phyloP scores from a whole-genome alignment of 495 filamentous ascomycete species.

The Glutinoglossum americanum region DNA sequence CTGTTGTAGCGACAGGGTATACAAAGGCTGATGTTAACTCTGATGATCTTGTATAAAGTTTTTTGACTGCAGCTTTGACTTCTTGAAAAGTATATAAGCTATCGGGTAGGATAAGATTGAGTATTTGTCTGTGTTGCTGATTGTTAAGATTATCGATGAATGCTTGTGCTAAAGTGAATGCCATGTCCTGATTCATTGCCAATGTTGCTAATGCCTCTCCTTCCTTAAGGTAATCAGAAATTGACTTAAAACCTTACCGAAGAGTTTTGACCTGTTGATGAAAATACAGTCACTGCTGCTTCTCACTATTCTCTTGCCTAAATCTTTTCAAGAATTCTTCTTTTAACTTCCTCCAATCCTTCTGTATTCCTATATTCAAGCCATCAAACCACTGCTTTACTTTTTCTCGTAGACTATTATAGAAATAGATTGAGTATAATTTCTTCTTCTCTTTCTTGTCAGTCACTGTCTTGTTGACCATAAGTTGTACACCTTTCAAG shows the following conservation, averaged over 20 bases:
- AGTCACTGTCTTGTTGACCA: background rate
- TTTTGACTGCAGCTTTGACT: background rate
- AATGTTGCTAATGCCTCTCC: background rate
- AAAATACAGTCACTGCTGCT: background rate
- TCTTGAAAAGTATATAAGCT: background rate
- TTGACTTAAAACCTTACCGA: background rate
- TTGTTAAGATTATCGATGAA: background rate
- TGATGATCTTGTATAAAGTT: background rate
- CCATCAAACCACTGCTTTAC: background rate
- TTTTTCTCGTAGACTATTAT: background rate
- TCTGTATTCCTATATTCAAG: background rate
- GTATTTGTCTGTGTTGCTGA: background rate
- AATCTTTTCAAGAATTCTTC: background rate
- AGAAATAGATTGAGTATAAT: background rate
- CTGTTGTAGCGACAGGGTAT: background rate
- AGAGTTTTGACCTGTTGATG: background rate
- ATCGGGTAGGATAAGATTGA: background rate
- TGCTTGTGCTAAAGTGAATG: background rate
- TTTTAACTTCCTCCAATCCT: background rate
- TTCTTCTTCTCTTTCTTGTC: background rate
- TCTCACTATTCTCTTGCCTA: background rate
- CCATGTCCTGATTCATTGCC: background rate
- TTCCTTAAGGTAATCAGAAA: background rate
- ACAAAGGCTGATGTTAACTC: background rate
- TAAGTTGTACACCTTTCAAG: background rate